Evolutionary conservation across 257 asterid genomes (phyloP).

Genomic region (Petunia secreta): DNA sequence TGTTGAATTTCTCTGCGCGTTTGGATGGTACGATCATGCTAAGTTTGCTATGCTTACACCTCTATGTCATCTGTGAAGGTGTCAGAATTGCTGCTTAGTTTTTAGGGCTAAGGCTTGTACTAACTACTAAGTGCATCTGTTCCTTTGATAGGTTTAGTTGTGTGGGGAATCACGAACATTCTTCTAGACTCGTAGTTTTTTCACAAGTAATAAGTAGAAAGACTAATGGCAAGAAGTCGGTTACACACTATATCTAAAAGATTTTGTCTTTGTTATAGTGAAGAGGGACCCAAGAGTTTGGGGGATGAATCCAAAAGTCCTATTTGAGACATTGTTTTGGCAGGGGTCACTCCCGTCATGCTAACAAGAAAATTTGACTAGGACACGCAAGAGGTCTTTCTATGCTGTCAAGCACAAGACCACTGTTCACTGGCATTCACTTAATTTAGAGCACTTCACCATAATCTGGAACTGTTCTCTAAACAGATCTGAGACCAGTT

Average conservation of each 20-base stretch:
- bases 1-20: background rate
- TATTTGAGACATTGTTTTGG: background rate
- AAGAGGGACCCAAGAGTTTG: background rate
- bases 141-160: background rate
- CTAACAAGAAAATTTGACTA: background rate
- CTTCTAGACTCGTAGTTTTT: background rate
- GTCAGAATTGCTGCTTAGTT: constrained; percentile 5
- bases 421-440: background rate
- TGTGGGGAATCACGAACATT: background rate
- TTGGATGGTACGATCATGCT: no score
- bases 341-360: background rate
- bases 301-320: background rate
- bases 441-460: background rate
- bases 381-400: background rate
- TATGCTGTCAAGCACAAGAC: background rate
- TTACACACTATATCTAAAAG: background rate
- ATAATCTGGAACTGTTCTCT: background rate
- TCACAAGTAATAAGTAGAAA: background rate
- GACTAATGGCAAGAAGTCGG: background rate
- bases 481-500: constrained; percentile 16
- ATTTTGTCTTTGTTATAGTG: background rate
- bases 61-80: constrained; percentile 4
- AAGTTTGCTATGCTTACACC: background rate
- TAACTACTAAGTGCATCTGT: background rate
- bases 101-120: constrained; percentile 10